Evolutionary conservation across 2,329 filamentous ascomycete genomes (phyloP).

Genomic region (Bimuria novae-zelandiae): DNA sequence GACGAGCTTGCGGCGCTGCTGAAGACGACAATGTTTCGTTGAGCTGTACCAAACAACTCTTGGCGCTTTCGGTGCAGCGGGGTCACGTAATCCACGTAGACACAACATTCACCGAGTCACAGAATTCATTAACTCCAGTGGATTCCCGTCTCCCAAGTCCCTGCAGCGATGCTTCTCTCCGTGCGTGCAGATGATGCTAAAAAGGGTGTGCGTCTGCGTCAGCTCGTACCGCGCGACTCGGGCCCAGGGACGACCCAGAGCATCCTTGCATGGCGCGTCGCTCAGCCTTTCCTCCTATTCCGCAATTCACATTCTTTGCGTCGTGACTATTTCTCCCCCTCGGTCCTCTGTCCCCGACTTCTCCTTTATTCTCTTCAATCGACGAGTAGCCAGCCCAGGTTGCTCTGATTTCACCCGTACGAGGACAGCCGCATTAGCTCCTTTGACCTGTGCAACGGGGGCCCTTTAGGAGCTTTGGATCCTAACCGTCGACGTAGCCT

Average conservation of each 20-base stretch:
- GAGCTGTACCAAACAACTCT: conserved; percentile 4
- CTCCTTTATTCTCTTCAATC: not conserved
- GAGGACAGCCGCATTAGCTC: not conserved
- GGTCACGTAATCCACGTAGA: conserved; percentile 4
- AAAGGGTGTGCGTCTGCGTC: conserved; percentile 1
- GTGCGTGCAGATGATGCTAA: no score
- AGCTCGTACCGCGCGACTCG: not conserved
- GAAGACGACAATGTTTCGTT: not conserved
- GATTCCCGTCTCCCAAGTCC: not conserved
- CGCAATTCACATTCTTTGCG: conserved; percentile 2
- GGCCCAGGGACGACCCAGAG: not conserved
- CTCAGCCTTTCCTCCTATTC: conserved; percentile 1
- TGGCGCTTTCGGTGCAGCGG: conserved; percentile 3
- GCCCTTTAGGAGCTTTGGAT: conserved; percentile 2
- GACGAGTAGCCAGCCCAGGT: not conserved
- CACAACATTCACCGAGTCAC: no score
- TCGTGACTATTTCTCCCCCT: not conserved
- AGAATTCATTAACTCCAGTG: not conserved
- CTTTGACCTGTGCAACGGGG: conserved; percentile 5
- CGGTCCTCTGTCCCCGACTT: conserved; percentile 19
- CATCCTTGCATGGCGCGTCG: conserved; percentile 3
- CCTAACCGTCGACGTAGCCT: conserved; percentile 21
- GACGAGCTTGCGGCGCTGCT: not conserved
- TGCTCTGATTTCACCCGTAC: not conserved
- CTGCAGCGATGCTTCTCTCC: not conserved